These are phyloP conservation scores for Diaporthe humulicola DNA, from an alignment of 2,329 filamentous ascomycete genomes.

Conservation along the genomic window DNA sequence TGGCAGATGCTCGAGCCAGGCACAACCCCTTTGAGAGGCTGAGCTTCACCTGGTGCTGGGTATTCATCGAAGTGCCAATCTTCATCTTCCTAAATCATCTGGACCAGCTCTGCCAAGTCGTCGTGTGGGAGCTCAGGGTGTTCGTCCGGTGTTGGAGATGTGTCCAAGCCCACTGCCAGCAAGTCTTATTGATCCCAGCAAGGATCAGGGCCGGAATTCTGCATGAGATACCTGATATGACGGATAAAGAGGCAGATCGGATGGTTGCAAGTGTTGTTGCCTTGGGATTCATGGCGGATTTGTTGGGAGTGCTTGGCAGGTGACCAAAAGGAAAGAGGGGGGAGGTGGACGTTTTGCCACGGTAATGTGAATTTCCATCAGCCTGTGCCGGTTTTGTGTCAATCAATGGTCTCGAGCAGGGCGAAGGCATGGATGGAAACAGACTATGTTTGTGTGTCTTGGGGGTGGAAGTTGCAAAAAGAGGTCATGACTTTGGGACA, in stretches of 20 bases:
- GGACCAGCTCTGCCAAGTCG: neutral
- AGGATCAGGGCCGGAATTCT: neutral
- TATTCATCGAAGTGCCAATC: neutral
- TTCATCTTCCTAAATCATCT: neutral
- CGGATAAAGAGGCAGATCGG: neutral
- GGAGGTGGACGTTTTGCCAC: neutral
- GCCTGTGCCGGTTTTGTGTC: neutral
- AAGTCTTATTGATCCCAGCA: neutral
- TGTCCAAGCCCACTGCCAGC: neutral
- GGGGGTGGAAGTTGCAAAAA: neutral
- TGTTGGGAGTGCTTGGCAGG: neutral
- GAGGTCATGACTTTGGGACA: neutral
- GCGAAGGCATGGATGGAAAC: neutral
- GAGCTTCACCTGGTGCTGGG: neutral
- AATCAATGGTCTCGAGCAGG: too few relatives aligned
- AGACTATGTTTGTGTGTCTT: neutral
- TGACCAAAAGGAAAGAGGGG: neutral
- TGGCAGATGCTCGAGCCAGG: neutral
- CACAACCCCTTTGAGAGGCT: neutral
- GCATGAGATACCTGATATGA: neutral
- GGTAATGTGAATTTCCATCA: neutral
- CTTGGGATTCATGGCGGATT: neutral
- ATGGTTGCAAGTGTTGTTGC: neutral
- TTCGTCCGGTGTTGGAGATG: neutral
- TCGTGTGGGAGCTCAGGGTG: neutral